Percentiles rank a stretch among this genome's conserved stretches.
Evolutionary conservation across 2,329 filamentous ascomycete genomes (phyloP).

Genomic region (Pyrenochaeta sp.): DNA sequence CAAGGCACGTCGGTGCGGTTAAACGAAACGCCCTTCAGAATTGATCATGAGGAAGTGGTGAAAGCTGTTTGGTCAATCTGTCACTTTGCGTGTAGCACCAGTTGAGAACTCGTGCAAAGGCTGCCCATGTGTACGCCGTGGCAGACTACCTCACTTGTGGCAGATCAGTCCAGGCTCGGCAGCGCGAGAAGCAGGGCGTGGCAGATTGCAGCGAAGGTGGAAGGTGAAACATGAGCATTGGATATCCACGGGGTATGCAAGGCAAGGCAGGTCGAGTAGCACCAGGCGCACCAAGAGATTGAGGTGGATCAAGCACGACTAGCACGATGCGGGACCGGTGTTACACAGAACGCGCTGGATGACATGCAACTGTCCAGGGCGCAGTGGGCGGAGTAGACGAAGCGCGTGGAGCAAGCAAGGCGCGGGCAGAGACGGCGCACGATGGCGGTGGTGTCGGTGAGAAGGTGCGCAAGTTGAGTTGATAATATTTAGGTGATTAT

Average conservation of each 20-base stretch:
- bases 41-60: constrained; percentile 14
- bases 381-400: constrained; percentile 10
- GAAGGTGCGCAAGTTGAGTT: no score
- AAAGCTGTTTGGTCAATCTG: constrained; percentile 13
- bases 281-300: no score
- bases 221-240: constrained; percentile 24
- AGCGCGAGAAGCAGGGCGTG: constrained; percentile 28
- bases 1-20: constrained; percentile 7
- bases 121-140: no score
- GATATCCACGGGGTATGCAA: constrained; percentile 35
- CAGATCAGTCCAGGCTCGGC: no score
- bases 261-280: constrained; percentile 32
- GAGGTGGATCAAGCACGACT: no score
- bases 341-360: constrained; percentile 34
- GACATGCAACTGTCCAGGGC: constrained; percentile 30
- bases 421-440: constrained; percentile 23
- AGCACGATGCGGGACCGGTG: constrained; percentile 33
- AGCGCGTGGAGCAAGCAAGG: constrained; percentile 33
- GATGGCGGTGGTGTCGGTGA: no score
- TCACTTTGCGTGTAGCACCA: constrained; percentile 21
- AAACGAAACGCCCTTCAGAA: constrained; percentile 20
- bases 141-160: no score
- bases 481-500: no score
- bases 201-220: constrained; percentile 17
- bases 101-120: no score